These are phyloP conservation scores for Forsythia viridissima DNA, from an alignment of 257 asterid species.

Conservation along the genomic window DNA sequence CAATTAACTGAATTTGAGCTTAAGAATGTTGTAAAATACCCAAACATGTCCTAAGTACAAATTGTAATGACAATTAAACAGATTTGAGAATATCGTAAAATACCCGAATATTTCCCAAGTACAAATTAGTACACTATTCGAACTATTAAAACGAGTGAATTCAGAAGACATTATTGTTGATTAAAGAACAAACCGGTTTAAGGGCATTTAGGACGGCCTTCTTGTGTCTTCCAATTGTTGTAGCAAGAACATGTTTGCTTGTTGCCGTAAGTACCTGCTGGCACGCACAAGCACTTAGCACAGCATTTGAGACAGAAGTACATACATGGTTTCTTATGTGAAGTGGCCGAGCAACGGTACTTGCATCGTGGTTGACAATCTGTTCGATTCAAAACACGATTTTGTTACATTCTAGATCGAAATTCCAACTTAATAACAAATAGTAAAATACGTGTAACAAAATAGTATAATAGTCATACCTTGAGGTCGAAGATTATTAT, in stretches of 20 bases:
- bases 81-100: background rate
- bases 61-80: background rate
- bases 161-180: no score
- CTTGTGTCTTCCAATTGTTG: conserved; percentile 43
- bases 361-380: conserved; percentile 32
- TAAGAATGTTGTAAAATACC: background rate
- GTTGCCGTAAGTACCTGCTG: conserved; percentile 35
- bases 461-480: conserved; percentile 12
- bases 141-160: background rate
- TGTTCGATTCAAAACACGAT: background rate
- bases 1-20: background rate
- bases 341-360: conserved; percentile 35
- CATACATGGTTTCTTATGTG: conserved; percentile 46
- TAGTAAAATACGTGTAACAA: background rate
- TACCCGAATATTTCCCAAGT: background rate
- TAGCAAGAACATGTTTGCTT: conserved; percentile 41
- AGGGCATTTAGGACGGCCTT: conserved; percentile 46
- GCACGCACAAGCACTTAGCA: conserved; percentile 36
- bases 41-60: background rate
- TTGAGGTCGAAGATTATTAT: conserved; percentile 24
- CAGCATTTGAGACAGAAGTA: conserved; percentile 36
- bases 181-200: background rate
- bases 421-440: no score
- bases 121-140: background rate
- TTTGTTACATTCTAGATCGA: background rate